Conservation (phyloP, 441 rosid genomes). For the Caryocar brasiliense region DNA sequence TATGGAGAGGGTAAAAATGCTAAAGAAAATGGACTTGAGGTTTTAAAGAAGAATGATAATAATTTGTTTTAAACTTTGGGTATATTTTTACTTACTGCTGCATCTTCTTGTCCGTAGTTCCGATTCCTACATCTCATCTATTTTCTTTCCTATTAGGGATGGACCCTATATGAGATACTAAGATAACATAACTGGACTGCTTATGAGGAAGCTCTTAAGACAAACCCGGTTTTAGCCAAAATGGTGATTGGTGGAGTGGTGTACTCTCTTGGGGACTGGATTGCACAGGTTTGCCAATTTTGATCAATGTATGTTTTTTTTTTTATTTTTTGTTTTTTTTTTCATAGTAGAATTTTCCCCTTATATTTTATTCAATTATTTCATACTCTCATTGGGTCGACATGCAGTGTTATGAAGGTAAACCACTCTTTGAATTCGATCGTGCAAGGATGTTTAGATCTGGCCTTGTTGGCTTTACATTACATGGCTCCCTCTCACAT, state of each 20-base stretch:
- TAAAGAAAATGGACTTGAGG: too few species aligned
- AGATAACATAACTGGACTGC: conserved; percentile 92
- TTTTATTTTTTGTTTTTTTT: neutral
- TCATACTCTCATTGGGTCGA: too few species aligned
- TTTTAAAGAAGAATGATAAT: too few species aligned
- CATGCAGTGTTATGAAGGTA: conserved; percentile 75
- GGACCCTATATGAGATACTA: conserved; percentile 79
- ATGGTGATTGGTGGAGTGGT: conserved; percentile 92
- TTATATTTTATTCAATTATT: neutral
- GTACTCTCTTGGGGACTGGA: conserved; percentile 92
- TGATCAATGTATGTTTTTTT: neutral
- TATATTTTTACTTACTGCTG: too few species aligned
- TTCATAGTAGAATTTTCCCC: neutral
- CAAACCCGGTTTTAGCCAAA: conserved; percentile 81
- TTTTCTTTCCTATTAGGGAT: conserved; percentile 43
- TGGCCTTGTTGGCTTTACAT: conserved; percentile 85
- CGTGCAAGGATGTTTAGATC: conserved; percentile 74
- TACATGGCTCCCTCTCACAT: conserved; percentile 89
- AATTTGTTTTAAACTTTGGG: too few species aligned
- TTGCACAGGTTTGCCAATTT: conserved; percentile 65
- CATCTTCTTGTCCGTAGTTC: too few species aligned
- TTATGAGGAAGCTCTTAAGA: conserved; percentile 76
- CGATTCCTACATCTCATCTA: conserved; percentile 4
- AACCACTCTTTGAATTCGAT: conserved; percentile 81
- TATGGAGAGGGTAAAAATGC: too few species aligned